Evolutionary conservation across 2,329 filamentous ascomycete genomes (phyloP).

Genomic region (Trichoderma harzianum): DNA sequence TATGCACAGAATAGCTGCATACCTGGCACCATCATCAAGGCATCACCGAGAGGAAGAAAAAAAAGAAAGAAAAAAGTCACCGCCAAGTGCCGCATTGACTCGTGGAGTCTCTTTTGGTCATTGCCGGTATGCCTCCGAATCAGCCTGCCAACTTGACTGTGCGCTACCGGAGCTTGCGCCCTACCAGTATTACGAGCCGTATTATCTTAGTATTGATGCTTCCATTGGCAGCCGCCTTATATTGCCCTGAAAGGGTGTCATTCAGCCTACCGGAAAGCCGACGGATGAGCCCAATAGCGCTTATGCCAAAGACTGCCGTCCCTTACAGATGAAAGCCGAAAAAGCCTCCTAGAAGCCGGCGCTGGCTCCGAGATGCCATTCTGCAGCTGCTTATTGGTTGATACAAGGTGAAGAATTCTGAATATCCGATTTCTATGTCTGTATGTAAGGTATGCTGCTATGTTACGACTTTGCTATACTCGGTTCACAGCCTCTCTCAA

Average conservation of each 20-base stretch:
- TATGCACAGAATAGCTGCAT: background rate
- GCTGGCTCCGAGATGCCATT: background rate
- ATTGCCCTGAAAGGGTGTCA: background rate
- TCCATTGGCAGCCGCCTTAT: background rate
- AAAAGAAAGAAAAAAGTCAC: background rate
- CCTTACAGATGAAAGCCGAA: background rate
- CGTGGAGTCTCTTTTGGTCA: background rate
- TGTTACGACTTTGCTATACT: background rate
- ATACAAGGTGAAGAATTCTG: background rate
- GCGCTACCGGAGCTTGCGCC: background rate
- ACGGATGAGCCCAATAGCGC: background rate
- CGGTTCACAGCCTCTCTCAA: background rate
- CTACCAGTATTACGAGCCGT: background rate
- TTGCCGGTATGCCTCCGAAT: background rate
- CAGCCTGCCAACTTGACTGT: background rate
- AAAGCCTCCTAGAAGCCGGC: background rate
- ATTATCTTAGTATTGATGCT: background rate
- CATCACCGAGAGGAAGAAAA: background rate
- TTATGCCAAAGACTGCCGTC: background rate
- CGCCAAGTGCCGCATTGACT: background rate
- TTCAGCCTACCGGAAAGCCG: background rate
- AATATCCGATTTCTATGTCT: background rate
- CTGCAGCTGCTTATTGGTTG: background rate
- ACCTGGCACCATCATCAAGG: background rate
- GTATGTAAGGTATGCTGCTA: background rate